Evolutionary conservation across 2,329 filamentous ascomycete species (phyloP), one percentile per base, ranked within the genome.

Genomic region (Juglanconis oblonga): DNA sequence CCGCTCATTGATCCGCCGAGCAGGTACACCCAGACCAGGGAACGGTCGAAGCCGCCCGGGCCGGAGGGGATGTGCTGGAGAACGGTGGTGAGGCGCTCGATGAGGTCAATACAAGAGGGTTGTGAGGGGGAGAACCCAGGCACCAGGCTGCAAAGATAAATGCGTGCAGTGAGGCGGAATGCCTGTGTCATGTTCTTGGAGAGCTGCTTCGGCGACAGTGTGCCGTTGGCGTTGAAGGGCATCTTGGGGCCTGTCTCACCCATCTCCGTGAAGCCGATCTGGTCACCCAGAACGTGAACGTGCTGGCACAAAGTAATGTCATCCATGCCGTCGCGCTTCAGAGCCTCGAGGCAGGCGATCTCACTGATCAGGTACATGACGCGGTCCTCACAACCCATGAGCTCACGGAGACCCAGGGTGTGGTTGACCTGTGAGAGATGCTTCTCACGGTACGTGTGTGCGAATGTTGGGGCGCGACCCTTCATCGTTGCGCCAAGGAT

Each of bases 311-410:
- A 86, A 54, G 87, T 86, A 65, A 95, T 87, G 70, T 95, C 88
- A 67, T 96, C 90, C 78, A 95, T 92, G 67, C 90, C 90, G 62
- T 90, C 86, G 44, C 81, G 78, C 80, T 95, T 96, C 65, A 97
- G 85, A 3, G 91, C 90, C 73, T 98, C 95, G 56, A 99, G 86
- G 75, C 95, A 98, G 57, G 94, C 91, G 68, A 98, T 97, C 77
- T 99, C 95, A 2, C 92, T 96, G 72, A 99, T 96, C 68, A 98
- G 82, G 74, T 97, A 98, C 92, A 99, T 97, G 76, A 98, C 90
- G 29, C 88, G 87, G 76, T 99, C 95, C 65, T 98, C 94, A 74
- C 95, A 98, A 67, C 95, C 95, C 93, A 98, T 98, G 55, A 98
- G 84, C 78, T 96, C 92, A 56, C 89, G 87, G 42, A 99, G 83